A percentile compares a stretch with the other conserved stretches of the same genome.
phyloP scores from a whole-genome alignment of 2,329 filamentous ascomycete genomes.

The Colletotrichum echinochloae region DNA sequence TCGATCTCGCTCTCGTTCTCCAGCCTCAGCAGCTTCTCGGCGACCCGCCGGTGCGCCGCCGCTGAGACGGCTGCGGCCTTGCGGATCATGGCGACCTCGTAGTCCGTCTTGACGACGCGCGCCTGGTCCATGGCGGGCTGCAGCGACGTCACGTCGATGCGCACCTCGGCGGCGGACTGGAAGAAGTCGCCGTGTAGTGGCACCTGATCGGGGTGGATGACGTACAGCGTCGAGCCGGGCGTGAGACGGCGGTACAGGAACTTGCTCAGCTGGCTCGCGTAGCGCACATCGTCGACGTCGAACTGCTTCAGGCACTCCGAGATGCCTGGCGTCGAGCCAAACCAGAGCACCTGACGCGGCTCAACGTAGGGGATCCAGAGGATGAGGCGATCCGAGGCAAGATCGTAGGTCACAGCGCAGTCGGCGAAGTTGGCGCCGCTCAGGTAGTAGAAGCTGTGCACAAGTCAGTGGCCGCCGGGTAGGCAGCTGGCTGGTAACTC shows the following conservation, averaged over 20 bases:
- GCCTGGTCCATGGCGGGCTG: slow-evolving; percentile 81
- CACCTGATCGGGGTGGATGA: slow-evolving; percentile 60
- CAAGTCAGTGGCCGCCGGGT: neutral
- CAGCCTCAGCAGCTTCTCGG: slow-evolving; percentile 71
- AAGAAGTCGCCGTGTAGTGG: slow-evolving; percentile 46
- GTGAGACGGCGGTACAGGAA: slow-evolving; percentile 60
- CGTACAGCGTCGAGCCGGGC: slow-evolving; percentile 53
- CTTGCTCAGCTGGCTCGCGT: slow-evolving; percentile 59
- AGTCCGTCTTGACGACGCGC: slow-evolving; percentile 85
- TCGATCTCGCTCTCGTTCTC: slow-evolving; percentile 87
- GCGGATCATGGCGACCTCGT: slow-evolving; percentile 85
- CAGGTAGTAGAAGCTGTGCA: slow-evolving; percentile 68
- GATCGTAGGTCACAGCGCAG: slow-evolving; percentile 69
- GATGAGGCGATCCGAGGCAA: slow-evolving; percentile 70
- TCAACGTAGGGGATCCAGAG: slow-evolving; percentile 81
- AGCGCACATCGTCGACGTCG: slow-evolving; percentile 79
- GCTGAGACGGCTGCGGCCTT: slow-evolving; percentile 85
- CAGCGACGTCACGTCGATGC: slow-evolving; percentile 65
- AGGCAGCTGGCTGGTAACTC: slow-evolving; percentile 22
- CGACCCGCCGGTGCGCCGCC: slow-evolving; percentile 79
- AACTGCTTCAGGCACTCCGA: slow-evolving; percentile 72
- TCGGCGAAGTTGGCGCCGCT: slow-evolving; percentile 66
- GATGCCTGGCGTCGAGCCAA: slow-evolving; percentile 69
- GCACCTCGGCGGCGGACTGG: slow-evolving; percentile 45
- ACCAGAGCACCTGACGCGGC: slow-evolving; percentile 71